Evolutionary conservation across 2,329 filamentous ascomycete genomes (phyloP), one percentile per base, ranked within the genome.

Genomic region (Juglanconis sp.): DNA sequence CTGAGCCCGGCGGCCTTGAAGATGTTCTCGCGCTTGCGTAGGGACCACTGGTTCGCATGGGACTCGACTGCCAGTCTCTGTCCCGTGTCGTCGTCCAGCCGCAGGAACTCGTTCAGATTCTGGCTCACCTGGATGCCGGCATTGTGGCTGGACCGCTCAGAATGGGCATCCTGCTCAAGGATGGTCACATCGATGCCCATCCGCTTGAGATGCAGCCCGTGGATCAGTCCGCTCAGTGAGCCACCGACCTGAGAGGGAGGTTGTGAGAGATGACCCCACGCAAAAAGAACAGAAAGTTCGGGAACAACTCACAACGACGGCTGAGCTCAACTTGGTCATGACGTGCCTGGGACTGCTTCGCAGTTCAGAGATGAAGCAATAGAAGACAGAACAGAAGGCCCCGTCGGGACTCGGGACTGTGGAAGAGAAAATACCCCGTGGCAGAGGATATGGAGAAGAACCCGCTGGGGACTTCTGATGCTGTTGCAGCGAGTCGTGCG

Each of bases 111-210:
- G 36, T 71, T 68, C 0, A 70, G 66, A n/a, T 72, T 67, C 5
- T 66, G 65, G 1, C 74, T 71, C 8, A 74, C 71, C 3, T 73
- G 71, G 34, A 78, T 71, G 32, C 76, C 75, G 9, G 76, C 74
- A 36, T 75, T 71, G 69, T 77, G 73, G 52, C 74, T 72, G 63
- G 73, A 72, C 11, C 76, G 68, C 4, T 75, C 66, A 1, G 53
- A 3, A 5, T 69, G 69, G 5, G 70, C 70, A 5, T 75, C 72
- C 51, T 76, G 73, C 62, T 78, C 75, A 32, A 78, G 68, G 53
- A 76, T 72, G 7, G 65, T 68, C 4, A 76, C 69, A 52, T 70
- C 66, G 66, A 71, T 68, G 57, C 74, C 73, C 31, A 66, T 66
- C 2, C 69, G 69, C 56, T 74, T 75, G 48, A 74, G 66, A 49